Conservation (phyloP, 1,284 basidiomycete genomes). For the Meripilus lineatus region DNA sequence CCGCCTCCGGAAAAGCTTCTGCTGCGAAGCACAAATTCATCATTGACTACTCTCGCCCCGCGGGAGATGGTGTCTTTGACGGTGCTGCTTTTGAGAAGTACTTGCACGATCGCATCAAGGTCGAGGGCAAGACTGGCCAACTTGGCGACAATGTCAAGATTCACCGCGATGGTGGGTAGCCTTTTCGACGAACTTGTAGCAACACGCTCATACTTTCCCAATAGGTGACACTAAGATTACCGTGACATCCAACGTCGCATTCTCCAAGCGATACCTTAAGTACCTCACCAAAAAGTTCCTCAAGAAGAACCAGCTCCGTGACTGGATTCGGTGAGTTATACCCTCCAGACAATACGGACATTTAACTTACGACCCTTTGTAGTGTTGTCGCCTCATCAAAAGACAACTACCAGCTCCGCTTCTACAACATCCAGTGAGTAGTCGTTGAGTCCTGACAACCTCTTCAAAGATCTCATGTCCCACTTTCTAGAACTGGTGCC, state of each 20-base stretch:
- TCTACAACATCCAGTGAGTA: conserved; percentile 91
- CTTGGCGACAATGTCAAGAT: conserved; percentile 85
- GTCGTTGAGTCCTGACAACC: neutral
- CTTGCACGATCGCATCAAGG: conserved; percentile 92
- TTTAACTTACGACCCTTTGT: neutral
- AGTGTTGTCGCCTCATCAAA: conserved; percentile 87
- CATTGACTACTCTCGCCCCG: conserved; percentile 94
- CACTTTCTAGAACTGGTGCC: conserved; percentile 14
- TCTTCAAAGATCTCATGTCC: neutral
- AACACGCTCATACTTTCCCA: conserved; percentile 1
- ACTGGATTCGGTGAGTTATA: conserved; percentile 72
- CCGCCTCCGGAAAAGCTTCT: conserved; percentile 61
- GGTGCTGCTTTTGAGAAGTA: conserved; percentile 90
- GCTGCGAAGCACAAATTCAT: conserved; percentile 86
- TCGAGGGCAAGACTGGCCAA: conserved; percentile 76
- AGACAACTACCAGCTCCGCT: conserved; percentile 86
- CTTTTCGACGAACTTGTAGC: conserved; percentile 4
- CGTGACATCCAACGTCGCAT: conserved; percentile 76
- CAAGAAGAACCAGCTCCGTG: conserved; percentile 84
- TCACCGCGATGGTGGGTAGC: conserved; percentile 67
- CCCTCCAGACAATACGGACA: neutral
- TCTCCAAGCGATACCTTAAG: conserved; percentile 92
- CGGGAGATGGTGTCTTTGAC: conserved; percentile 87
- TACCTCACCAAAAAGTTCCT: conserved; percentile 96
- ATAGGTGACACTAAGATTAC: conserved; percentile 73